Conservation (phyloP, 257 asterid genomes). For the Gentiana straminea region DNA sequence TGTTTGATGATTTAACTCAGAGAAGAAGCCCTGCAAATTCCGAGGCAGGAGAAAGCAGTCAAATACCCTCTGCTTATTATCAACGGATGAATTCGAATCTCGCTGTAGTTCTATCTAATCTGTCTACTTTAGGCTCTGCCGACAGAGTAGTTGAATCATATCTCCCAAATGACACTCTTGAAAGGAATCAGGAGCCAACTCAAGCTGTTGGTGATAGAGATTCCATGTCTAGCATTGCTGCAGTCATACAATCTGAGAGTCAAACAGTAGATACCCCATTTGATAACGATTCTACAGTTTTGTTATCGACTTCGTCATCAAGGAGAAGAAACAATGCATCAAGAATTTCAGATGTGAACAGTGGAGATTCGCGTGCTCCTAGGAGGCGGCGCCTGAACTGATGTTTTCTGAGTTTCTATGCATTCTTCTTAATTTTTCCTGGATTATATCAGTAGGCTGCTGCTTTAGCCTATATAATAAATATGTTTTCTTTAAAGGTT, state of each 20-base stretch:
- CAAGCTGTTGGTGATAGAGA: constrained; percentile 72
- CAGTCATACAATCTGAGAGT: constrained; percentile 93
- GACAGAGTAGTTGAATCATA: constrained; percentile 60
- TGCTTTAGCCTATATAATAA: too few species aligned
- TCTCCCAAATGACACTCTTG: constrained; percentile 33
- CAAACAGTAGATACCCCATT: constrained; percentile 80
- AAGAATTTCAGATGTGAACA: constrained; percentile 76
- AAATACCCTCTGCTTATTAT: constrained; percentile 45
- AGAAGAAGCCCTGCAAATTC: constrained; percentile 33
- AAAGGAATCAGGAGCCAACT: constrained; percentile 35
- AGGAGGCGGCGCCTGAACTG: constrained; percentile 79
- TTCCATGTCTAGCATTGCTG: constrained; percentile 91
- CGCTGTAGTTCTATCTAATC: constrained; percentile 30
- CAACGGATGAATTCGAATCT: constrained; percentile 55
- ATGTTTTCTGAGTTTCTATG: not conserved
- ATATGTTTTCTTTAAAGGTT: too few species aligned
- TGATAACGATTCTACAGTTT: constrained; percentile 86
- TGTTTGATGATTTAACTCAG: constrained; percentile 42
- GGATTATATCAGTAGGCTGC: too few species aligned
- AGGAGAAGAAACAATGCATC: constrained; percentile 68
- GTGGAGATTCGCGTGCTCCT: constrained; percentile 89
- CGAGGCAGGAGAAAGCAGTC: constrained; percentile 35
- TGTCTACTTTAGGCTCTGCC: constrained; percentile 34
- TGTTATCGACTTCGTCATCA: constrained; percentile 76
- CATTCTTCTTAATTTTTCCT: too few species aligned